phyloP scores from a whole-genome alignment of 306 rosid species.

The Vachellia pachyceras region DNA sequence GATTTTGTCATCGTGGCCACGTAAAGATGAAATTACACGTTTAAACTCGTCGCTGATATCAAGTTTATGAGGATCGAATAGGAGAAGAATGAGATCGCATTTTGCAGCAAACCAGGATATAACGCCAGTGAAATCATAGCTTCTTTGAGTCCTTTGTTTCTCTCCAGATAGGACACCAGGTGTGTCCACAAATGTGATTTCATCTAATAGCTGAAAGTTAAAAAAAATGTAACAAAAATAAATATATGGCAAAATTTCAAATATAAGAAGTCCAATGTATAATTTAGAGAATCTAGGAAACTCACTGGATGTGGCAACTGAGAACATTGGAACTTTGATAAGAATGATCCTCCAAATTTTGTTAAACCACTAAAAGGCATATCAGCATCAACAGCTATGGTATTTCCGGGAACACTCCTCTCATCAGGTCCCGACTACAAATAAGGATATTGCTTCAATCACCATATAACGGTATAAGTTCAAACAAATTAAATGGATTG shows the following conservation, averaged over 20 bases:
- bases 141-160: slow-evolving; percentile 94
- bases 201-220: slow-evolving; percentile 68
- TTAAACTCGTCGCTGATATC: slow-evolving; percentile 95
- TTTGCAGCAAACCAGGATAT: slow-evolving; percentile 98
- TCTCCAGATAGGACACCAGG: slow-evolving; percentile 98
- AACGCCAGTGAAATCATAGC: slow-evolving; percentile 96
- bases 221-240: slow-evolving; percentile 26
- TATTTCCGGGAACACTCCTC: slow-evolving; percentile 95
- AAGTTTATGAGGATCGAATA: slow-evolving; percentile 93
- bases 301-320: slow-evolving; percentile 98
- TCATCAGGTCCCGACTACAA: slow-evolving; percentile 91
- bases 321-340: slow-evolving; percentile 91
- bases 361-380: slow-evolving; percentile 90
- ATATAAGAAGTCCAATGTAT: not conserved
- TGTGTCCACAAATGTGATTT: slow-evolving; percentile 86
- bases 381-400: slow-evolving; percentile 90
- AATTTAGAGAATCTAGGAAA: slow-evolving; percentile 33
- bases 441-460: slow-evolving; percentile 23
- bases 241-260: slow-evolving; percentile 3
- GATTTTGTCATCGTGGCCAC: slow-evolving; percentile 92
- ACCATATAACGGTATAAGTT: not conserved
- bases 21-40: slow-evolving; percentile 82
- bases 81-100: slow-evolving; percentile 90
- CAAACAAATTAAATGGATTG: slow-evolving; percentile 10
- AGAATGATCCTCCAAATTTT: slow-evolving; percentile 86